phyloP scores from a whole-genome alignment of 768 basidiomycete species.

The Termitomyces heimii region DNA sequence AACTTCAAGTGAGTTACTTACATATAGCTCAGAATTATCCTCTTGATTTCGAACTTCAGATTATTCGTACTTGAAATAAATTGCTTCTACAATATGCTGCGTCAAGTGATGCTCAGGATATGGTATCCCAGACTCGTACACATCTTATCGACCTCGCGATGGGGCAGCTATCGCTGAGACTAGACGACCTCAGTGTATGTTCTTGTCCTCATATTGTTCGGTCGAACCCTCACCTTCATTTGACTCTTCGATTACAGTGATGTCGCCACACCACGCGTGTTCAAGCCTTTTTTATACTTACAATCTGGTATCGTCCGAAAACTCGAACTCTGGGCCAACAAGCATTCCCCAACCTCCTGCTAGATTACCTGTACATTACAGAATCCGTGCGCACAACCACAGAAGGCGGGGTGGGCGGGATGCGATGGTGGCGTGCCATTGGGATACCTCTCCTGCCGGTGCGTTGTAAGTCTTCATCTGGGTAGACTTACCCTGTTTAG shows the following conservation, averaged over 20 bases:
- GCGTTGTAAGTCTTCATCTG: background rate
- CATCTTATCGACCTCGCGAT: background rate
- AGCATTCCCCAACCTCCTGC: background rate
- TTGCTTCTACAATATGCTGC: too few species aligned
- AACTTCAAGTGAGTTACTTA: too few species aligned
- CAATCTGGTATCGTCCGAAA: too few species aligned
- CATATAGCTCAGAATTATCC: too few species aligned
- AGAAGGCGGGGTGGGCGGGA: conserved; percentile 5
- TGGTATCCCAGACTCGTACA: background rate
- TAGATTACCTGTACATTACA: background rate
- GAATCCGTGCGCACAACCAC: conserved; percentile 5
- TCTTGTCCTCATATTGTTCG: background rate
- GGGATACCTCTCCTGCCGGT: background rate
- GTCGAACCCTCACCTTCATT: background rate
- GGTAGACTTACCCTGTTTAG: background rate
- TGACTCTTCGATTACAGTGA: background rate
- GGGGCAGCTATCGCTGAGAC: background rate
- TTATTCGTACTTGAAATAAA: too few species aligned
- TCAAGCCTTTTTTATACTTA: too few species aligned
- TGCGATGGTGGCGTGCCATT: background rate
- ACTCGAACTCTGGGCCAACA: background rate
- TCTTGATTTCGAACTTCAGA: too few species aligned
- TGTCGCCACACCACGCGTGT: background rate
- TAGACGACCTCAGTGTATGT: background rate
- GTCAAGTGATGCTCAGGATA: background rate